phyloP scores from a whole-genome alignment of 2,329 filamentous ascomycete genomes.

The Zymoseptoria tritici region DNA sequence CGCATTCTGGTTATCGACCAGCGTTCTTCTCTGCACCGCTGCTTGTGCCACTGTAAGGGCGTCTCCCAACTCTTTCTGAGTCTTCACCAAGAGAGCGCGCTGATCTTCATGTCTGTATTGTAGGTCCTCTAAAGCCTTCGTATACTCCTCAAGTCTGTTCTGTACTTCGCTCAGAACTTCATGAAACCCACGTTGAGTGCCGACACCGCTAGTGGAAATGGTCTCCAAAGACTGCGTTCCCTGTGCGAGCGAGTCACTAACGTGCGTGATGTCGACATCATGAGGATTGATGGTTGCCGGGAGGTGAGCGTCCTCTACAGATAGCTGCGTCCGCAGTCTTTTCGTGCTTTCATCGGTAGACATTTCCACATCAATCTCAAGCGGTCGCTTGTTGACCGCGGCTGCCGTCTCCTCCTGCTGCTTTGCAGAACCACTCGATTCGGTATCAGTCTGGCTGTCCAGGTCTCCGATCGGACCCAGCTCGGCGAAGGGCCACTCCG shows the following conservation, averaged over 20 bases:
- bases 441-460: conserved; percentile 29
- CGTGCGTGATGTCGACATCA: conserved; percentile 32
- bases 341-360: conserved; percentile 14
- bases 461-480: conserved; percentile 24
- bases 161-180: conserved; percentile 18
- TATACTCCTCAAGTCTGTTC: conserved; percentile 22
- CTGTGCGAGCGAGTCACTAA: conserved; percentile 37
- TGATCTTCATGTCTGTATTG: conserved; percentile 30
- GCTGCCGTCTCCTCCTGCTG: background rate
- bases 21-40: conserved; percentile 19
- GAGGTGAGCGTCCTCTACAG: conserved; percentile 6
- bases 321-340: conserved; percentile 15
- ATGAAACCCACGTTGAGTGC: conserved; percentile 17
- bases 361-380: conserved; percentile 5
- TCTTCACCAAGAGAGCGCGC: conserved; percentile 20
- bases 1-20: conserved; percentile 12
- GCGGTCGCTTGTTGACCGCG: conserved; percentile 14
- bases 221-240: conserved; percentile 13
- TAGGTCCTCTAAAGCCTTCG: conserved; percentile 24
- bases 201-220: background rate
- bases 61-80: conserved; percentile 21
- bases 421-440: conserved; percentile 5
- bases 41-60: conserved; percentile 18
- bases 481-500: conserved; percentile 21
- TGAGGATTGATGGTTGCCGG: conserved; percentile 27